Evolutionary conservation across 441 rosid species (phyloP).

Genomic region (Euphorbia celastroides): DNA sequence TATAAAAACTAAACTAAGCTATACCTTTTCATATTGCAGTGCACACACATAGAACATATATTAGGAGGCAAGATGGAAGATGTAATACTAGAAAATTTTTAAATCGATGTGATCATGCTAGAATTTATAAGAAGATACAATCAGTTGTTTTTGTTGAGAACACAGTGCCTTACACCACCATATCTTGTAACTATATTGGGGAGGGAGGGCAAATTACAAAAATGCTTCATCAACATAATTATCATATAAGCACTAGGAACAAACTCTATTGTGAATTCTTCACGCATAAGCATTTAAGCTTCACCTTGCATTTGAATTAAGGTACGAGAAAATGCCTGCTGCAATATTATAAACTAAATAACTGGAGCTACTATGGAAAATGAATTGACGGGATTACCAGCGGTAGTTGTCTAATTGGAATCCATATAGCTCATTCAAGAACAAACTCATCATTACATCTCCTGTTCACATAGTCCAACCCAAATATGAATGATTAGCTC

Average conservation of each 20-base stretch:
- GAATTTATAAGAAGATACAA: background rate
- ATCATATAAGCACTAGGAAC: background rate
- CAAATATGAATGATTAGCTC: background rate
- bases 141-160: background rate
- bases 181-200: background rate
- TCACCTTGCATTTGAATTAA: constrained; percentile 1
- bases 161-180: background rate
- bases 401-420: constrained; percentile 93
- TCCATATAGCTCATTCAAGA: constrained; percentile 94
- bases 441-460: constrained; percentile 92
- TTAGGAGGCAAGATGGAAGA: background rate
- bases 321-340: constrained; percentile 1
- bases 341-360: constrained; percentile 1
- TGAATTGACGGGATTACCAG: constrained; percentile 45
- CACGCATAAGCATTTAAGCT: background rate
- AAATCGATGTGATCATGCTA: background rate
- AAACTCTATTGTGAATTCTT: constrained; percentile 5
- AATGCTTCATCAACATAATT: constrained; percentile 2
- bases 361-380: constrained; percentile 3
- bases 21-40: background rate
- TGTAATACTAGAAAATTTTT: background rate
- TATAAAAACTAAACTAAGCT: background rate
- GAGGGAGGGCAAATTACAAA: background rate
- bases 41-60: background rate
- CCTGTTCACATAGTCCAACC: constrained; percentile 40